Evolutionary conservation across 306 rosid genomes (phyloP).

Genomic region (Lathyrus sativus): DNA sequence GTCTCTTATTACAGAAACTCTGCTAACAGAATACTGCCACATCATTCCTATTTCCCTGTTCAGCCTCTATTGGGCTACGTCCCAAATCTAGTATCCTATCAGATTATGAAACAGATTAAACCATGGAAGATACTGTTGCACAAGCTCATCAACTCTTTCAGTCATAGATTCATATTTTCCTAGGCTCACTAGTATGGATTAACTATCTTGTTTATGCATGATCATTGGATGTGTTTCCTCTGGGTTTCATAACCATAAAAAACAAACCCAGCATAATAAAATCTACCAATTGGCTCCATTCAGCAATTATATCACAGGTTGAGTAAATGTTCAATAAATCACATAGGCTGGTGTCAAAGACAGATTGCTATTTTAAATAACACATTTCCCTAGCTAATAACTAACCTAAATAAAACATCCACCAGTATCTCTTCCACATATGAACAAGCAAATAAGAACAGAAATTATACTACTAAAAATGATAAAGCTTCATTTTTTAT

Average conservation of each 20-base stretch:
- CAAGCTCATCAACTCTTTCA: background rate
- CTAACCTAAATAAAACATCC: slow-evolving; percentile 24
- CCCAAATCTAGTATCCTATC: background rate
- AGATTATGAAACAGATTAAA: background rate
- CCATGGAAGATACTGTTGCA: slow-evolving; percentile 2
- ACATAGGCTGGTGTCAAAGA: slow-evolving; percentile 10
- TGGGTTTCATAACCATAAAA: background rate
- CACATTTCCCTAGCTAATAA: background rate
- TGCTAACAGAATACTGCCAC: background rate
- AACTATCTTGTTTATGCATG: too few relatives aligned
- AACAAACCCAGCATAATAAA: slow-evolving; percentile 12
- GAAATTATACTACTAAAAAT: slow-evolving; percentile 11
- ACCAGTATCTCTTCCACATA: slow-evolving; percentile 5
- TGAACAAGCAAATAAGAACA: slow-evolving; percentile 15
- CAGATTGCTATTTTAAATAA: slow-evolving; percentile 3
- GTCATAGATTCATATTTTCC: slow-evolving; percentile 5
- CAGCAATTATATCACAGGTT: background rate
- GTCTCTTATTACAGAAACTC: background rate
- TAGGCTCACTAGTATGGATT: too few relatives aligned
- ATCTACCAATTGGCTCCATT: background rate
- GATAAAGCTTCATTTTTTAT: background rate
- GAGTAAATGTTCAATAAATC: slow-evolving; percentile 29
- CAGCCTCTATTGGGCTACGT: background rate
- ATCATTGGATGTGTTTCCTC: slow-evolving; percentile 2
- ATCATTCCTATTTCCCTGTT: background rate